phyloP scores from a whole-genome alignment of 2,329 filamentous ascomycete genomes.

The Fusarium sp. region DNA sequence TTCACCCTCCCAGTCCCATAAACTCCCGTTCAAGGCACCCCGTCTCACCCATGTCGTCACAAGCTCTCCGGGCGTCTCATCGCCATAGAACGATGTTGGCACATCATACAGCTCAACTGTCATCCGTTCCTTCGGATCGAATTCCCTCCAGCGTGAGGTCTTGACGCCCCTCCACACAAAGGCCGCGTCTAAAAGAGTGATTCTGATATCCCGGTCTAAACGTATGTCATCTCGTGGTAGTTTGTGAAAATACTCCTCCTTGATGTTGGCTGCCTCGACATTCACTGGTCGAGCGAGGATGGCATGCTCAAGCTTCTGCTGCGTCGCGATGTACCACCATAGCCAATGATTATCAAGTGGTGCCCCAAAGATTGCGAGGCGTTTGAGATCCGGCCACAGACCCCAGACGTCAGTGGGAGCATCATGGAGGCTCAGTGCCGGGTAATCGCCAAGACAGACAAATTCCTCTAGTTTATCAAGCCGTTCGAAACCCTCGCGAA shows the following conservation, averaged over 20 bases:
- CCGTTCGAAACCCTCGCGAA: constrained; percentile 56
- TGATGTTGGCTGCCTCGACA: constrained; percentile 49
- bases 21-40: constrained; percentile 51
- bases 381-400: constrained; percentile 53
- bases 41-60: constrained; percentile 54
- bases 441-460: constrained; percentile 57
- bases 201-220: constrained; percentile 42
- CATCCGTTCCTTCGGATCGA: constrained; percentile 50
- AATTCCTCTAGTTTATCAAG: constrained; percentile 59
- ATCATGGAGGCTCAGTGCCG: constrained; percentile 49
- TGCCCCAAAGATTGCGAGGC: constrained; percentile 55
- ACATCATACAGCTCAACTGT: constrained; percentile 52
- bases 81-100: constrained; percentile 51
- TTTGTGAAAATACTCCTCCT: constrained; percentile 53
- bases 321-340: constrained; percentile 51
- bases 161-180: constrained; percentile 37
- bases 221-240: constrained; percentile 42
- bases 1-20: constrained; percentile 50
- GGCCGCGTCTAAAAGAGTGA: constrained; percentile 47
- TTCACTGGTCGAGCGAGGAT: constrained; percentile 53
- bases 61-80: constrained; percentile 48
- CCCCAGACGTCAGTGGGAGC: constrained; percentile 53
- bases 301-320: constrained; percentile 52
- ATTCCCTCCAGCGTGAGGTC: constrained; percentile 46
- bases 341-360: constrained; percentile 50